phyloP scores from a whole-genome alignment of 768 basidiomycete genomes.

The Russula olivacea region DNA sequence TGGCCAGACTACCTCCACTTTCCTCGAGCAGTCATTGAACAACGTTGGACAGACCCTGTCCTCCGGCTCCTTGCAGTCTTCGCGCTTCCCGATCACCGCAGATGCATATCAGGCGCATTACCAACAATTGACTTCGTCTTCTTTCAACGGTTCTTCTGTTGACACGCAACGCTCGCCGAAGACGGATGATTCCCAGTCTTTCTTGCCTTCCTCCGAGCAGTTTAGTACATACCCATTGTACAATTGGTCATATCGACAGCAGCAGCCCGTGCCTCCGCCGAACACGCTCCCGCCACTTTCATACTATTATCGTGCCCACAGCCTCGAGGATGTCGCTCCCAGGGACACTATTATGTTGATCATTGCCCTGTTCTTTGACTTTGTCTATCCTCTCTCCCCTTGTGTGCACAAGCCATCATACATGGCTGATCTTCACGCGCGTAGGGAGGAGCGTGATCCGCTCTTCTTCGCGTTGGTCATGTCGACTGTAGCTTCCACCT shows the following conservation, averaged over 20 bases:
- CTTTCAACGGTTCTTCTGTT: slow-evolving; percentile 38
- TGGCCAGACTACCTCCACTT: slow-evolving; percentile 34
- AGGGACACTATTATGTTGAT: slow-evolving; percentile 76
- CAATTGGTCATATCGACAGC: slow-evolving; percentile 68
- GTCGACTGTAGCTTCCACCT: slow-evolving; percentile 80
- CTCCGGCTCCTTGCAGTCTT: slow-evolving; percentile 50
- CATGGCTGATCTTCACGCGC: slow-evolving; percentile 79
- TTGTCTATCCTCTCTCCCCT: slow-evolving; percentile 86
- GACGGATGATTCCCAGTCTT: slow-evolving; percentile 43
- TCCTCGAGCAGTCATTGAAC: slow-evolving; percentile 48
- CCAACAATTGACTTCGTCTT: slow-evolving; percentile 35
- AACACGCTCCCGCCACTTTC: slow-evolving; percentile 52
- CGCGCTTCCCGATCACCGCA: slow-evolving; percentile 63
- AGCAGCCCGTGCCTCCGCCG: slow-evolving; percentile 46
- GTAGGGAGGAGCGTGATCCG: slow-evolving; percentile 79
- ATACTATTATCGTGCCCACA: slow-evolving; percentile 65
- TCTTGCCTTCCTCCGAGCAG: slow-evolving; percentile 41
- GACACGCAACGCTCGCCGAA: slow-evolving; percentile 33
- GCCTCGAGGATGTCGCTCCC: slow-evolving; percentile 77
- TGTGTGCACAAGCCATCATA: slow-evolving; percentile 89
- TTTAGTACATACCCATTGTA: slow-evolving; percentile 61
- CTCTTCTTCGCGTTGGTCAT: slow-evolving; percentile 89
- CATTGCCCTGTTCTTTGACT: slow-evolving; percentile 87
- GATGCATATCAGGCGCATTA: slow-evolving; percentile 61
- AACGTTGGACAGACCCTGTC: slow-evolving; percentile 34